Conservation (phyloP, 805 yeast genomes). For the Millerago galiae region DNA sequence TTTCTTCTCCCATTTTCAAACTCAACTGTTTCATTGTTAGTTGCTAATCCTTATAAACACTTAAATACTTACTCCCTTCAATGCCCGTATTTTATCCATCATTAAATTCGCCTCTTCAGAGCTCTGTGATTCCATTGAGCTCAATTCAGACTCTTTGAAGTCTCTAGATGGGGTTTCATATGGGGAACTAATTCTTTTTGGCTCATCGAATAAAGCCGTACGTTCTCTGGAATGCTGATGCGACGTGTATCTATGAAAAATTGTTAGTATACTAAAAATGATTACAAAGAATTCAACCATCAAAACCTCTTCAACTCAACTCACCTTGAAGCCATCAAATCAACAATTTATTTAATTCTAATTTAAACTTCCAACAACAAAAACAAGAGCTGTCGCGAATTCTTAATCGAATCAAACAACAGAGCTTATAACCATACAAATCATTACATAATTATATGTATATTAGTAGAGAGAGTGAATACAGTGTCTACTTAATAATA, state of each 20-base stretch:
- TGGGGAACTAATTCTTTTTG: conserved; percentile 34
- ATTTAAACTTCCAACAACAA: too few species aligned
- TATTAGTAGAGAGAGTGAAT: too few species aligned
- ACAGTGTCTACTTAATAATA: too few species aligned
- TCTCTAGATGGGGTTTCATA: conserved; percentile 33
- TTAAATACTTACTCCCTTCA: conserved; percentile 38
- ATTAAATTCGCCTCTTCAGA: conserved; percentile 52
- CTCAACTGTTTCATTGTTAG: conserved; percentile 30
- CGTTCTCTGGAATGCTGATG: conserved; percentile 10
- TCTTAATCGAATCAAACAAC: too few species aligned
- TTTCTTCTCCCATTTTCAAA: conserved; percentile 58
- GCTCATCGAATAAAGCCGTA: conserved; percentile 21
- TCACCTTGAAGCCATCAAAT: conserved; percentile 7
- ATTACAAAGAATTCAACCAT: background rate
- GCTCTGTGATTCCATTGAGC: conserved; percentile 60
- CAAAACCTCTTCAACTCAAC: background rate
- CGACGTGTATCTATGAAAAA: conserved; percentile 4
- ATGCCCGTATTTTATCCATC: conserved; percentile 44
- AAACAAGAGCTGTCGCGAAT: background rate
- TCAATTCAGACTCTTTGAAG: conserved; percentile 45
- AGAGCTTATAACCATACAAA: too few species aligned
- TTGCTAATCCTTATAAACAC: background rate
- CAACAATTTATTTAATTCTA: background rate
- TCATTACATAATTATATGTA: too few species aligned
- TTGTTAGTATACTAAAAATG: background rate